Conservation (phyloP, 1,284 basidiomycete genomes). For the Moniliophthora roreri region DNA sequence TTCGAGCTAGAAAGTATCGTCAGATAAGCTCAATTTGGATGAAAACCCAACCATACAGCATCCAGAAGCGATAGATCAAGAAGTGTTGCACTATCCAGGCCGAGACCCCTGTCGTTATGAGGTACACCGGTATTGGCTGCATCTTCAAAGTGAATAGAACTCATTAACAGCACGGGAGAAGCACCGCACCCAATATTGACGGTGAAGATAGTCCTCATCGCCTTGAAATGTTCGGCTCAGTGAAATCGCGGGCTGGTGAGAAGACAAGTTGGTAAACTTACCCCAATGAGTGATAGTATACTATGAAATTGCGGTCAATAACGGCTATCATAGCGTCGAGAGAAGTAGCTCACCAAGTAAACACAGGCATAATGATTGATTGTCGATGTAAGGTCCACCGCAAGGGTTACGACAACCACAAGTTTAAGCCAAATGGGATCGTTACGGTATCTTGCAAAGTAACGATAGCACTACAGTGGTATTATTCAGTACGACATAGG, state of each 20-base stretch:
- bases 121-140: not conserved
- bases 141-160: not conserved
- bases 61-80: not conserved
- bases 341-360: not conserved
- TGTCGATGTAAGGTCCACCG: not conserved
- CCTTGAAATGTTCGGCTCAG: not conserved
- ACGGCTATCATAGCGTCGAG: not conserved
- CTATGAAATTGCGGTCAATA: not conserved
- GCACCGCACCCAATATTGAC: not conserved
- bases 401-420: not conserved
- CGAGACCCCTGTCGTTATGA: not conserved
- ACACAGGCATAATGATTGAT: constrained; percentile 1
- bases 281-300: constrained; percentile 4
- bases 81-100: not conserved
- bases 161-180: not conserved
- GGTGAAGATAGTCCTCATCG: not conserved
- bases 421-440: constrained; percentile 1
- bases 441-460: not conserved
- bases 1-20: not conserved
- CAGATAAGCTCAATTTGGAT: not conserved
- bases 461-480: not conserved
- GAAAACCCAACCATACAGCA: not conserved
- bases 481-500: not conserved
- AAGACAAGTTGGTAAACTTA: not conserved
- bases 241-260: not conserved